phyloP scores from a whole-genome alignment of 805 yeast genomes.

The Debaryomyces castellii region DNA sequence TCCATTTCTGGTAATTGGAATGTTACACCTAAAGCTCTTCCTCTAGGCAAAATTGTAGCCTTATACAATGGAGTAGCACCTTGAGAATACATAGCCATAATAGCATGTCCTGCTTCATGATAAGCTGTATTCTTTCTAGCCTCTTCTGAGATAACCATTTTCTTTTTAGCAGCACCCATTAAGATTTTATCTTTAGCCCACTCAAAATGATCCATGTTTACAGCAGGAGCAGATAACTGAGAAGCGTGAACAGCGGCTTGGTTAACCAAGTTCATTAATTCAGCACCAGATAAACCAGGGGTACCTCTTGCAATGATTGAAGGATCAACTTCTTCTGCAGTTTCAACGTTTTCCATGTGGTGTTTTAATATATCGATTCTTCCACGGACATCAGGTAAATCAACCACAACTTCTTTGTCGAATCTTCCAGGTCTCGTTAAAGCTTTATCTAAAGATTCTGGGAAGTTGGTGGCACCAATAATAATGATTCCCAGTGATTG shows the following conservation, averaged over 20 bases:
- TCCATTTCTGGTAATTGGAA: slow-evolving; percentile 98
- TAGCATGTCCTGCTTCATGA: slow-evolving; percentile 99
- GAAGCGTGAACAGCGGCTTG: slow-evolving; percentile 98
- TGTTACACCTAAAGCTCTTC: slow-evolving; percentile 94
- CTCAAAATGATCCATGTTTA: slow-evolving; percentile 88
- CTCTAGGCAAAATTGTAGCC: slow-evolving; percentile 96
- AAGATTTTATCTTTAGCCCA: slow-evolving; percentile 99
- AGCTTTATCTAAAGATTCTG: slow-evolving; percentile 95
- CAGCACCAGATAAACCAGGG: slow-evolving; percentile 98
- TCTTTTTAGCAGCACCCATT: slow-evolving; percentile 96
- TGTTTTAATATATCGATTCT: slow-evolving; percentile 88
- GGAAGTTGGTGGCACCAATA: slow-evolving; percentile 98
- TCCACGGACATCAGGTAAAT: slow-evolving; percentile 96
- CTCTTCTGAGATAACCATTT: slow-evolving; percentile 97
- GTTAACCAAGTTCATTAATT: slow-evolving; percentile 89
- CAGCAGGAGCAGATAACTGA: slow-evolving; percentile 85
- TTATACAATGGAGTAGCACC: slow-evolving; percentile 96
- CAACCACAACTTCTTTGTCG: slow-evolving; percentile 93
- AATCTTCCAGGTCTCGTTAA: slow-evolving; percentile 97
- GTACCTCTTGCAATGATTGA: slow-evolving; percentile 93
- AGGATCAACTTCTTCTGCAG: slow-evolving; percentile 83
- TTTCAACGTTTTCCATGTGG: slow-evolving; percentile 88
- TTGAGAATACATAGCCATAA: slow-evolving; percentile 91
- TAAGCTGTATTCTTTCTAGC: slow-evolving; percentile 91
- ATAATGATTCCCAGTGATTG: slow-evolving; percentile 92